Percentiles rank a stretch among this genome's conserved stretches.
Evolutionary conservation across 176 grass and related monocot species (phyloP).

Genomic region (Raddia guianensis): DNA sequence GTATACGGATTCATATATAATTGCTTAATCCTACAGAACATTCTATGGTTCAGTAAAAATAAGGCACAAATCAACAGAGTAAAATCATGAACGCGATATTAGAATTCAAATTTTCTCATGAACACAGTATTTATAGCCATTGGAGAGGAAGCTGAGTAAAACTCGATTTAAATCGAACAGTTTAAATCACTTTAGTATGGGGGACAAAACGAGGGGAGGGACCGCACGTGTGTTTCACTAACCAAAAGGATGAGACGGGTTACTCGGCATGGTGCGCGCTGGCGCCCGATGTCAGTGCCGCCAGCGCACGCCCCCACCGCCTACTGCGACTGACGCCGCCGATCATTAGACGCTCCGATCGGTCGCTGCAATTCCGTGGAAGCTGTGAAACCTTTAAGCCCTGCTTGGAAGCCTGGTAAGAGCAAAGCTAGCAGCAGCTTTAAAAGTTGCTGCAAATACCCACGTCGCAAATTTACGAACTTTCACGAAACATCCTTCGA

Average conservation of each 20-base stretch:
- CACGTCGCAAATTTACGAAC: too few relatives aligned
- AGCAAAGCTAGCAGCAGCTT: too few relatives aligned
- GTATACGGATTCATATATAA: not conserved
- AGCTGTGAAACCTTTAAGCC: too few relatives aligned
- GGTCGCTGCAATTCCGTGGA: not conserved
- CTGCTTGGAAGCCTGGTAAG: too few relatives aligned
- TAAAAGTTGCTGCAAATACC: too few relatives aligned
- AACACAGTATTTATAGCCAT: not conserved
- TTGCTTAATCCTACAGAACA: not conserved
- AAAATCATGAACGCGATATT: not conserved
- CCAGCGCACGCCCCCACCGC: conserved; percentile 48
- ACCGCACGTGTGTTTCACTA: conserved; percentile 24
- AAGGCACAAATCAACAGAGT: not conserved
- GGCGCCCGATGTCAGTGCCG: conserved; percentile 44
- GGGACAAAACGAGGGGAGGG: not conserved
- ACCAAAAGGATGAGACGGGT: conserved; percentile 73
- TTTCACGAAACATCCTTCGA: too few relatives aligned
- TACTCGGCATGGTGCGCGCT: conserved; percentile 43
- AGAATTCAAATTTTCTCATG: not conserved
- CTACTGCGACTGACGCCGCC: conserved; percentile 47
- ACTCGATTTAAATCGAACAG: conserved; percentile 32
- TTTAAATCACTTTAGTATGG: not conserved
- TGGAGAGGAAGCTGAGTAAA: not conserved
- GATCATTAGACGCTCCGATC: conserved; percentile 23
- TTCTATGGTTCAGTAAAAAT: not conserved